phyloP scores from a whole-genome alignment of 306 rosid species.

The Sesbania bispinosa region DNA sequence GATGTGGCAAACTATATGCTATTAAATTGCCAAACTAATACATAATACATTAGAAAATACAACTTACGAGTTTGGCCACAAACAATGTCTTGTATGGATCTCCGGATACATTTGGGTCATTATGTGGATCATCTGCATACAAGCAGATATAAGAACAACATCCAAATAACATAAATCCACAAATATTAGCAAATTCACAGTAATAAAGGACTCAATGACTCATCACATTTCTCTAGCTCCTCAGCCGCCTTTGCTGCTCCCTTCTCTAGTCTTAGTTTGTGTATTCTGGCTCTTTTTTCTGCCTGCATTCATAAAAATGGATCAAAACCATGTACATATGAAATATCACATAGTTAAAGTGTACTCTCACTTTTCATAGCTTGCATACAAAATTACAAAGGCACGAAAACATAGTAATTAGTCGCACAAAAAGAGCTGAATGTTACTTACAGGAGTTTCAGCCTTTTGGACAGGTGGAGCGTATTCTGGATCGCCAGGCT shows the following conservation, averaged over 20 bases:
- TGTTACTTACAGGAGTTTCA: conserved; percentile 85
- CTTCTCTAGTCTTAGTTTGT: conserved; percentile 71
- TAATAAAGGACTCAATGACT: conserved; percentile 8
- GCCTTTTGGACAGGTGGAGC: conserved; percentile 62
- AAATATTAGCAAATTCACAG: not conserved
- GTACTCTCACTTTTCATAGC: too few species aligned
- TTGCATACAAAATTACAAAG: too few species aligned
- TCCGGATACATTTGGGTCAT: conserved; percentile 81
- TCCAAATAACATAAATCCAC: not conserved
- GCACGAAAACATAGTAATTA: too few species aligned
- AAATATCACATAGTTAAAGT: too few species aligned
- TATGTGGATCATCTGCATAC: conserved; percentile 74
- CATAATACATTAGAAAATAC: not conserved
- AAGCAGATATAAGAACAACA: conserved; percentile 22
- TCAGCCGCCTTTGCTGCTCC: conserved; percentile 91
- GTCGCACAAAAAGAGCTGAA: conserved; percentile 11
- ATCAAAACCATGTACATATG: too few species aligned
- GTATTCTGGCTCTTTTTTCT: conserved; percentile 83
- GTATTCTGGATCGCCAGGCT: conserved; percentile 84
- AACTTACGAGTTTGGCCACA: conserved; percentile 88
- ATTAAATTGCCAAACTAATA: not conserved
- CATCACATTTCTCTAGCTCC: conserved; percentile 90
- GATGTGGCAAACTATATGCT: conserved; percentile 3
- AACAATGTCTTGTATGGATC: conserved; percentile 97
- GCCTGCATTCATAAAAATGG: conserved; percentile 43